A percentile compares a stretch with the other conserved stretches of the same genome.
Conservation (phyloP, 2,329 filamentous ascomycete species). For the Colletotrichum sp. region DNA sequence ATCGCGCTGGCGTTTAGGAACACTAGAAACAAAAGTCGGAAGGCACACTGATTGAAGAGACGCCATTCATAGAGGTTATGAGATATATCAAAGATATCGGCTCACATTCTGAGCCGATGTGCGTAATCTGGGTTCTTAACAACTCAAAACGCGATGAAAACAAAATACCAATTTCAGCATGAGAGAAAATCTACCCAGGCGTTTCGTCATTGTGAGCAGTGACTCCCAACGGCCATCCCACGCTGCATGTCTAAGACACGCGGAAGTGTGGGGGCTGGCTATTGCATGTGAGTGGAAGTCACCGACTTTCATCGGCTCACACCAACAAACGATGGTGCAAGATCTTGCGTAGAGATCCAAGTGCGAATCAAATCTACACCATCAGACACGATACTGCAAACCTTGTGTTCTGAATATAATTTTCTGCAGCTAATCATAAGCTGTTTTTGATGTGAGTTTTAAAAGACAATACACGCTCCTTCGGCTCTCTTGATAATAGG, state of each 20-base stretch:
- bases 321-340: background rate
- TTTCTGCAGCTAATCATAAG: background rate
- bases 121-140: background rate
- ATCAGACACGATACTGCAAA: background rate
- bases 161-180: background rate
- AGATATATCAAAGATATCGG: background rate
- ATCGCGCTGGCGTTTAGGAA: constrained; percentile 14
- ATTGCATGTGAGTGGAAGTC: background rate
- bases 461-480: background rate
- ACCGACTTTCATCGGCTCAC: background rate
- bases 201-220: background rate
- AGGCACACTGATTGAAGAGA: constrained; percentile 11
- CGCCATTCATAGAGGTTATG: background rate
- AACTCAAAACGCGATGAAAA: background rate
- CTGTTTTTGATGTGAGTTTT: background rate
- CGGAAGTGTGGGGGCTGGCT: background rate
- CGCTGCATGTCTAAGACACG: background rate
- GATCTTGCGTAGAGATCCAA: background rate
- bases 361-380: background rate
- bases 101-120: background rate
- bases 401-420: background rate
- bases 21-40: constrained; percentile 1
- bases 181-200: background rate
- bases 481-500: background rate
- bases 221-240: background rate